Evolutionary conservation across 306 rosid genomes (phyloP).

Genomic region (Medicago arabica): DNA sequence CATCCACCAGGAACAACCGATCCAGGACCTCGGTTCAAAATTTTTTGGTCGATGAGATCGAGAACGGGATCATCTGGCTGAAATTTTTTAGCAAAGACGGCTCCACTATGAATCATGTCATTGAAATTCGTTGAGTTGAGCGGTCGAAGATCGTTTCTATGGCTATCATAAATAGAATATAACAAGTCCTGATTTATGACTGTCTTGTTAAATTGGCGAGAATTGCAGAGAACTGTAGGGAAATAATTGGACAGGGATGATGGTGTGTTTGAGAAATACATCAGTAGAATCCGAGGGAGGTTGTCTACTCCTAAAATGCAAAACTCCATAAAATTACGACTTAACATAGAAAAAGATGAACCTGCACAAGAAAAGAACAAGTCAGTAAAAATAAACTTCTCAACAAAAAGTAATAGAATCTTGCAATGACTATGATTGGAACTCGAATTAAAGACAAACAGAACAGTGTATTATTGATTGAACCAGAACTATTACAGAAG

Average conservation of each 20-base stretch:
- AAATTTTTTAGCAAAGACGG: slow-evolving; percentile 77
- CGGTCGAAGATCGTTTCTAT: slow-evolving; percentile 45
- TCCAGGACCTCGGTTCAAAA: slow-evolving; percentile 57
- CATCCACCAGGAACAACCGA: slow-evolving; percentile 89
- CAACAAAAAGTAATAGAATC: slow-evolving; percentile 4
- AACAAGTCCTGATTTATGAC: slow-evolving; percentile 75
- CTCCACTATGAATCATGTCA: slow-evolving; percentile 74
- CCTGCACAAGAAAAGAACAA: slow-evolving; percentile 60
- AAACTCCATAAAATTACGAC: slow-evolving; percentile 81
- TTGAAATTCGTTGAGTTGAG: slow-evolving; percentile 60
- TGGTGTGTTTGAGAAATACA: slow-evolving; percentile 92
- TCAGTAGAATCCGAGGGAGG: slow-evolving; percentile 83
- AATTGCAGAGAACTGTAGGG: slow-evolving; percentile 88
- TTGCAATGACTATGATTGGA: neutral
- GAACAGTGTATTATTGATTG: too few relatives aligned
- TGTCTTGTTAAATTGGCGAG: slow-evolving; percentile 72
- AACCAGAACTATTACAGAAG: too few relatives aligned
- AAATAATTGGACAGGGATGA: slow-evolving; percentile 77
- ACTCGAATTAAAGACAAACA: too few relatives aligned
- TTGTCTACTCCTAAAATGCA: slow-evolving; percentile 84
- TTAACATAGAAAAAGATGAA: slow-evolving; percentile 71
- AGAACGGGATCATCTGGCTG: slow-evolving; percentile 63
- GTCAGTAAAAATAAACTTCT: neutral
- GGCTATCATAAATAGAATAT: slow-evolving; percentile 51
- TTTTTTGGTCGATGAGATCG: slow-evolving; percentile 75